A percentile compares a stretch with the other conserved stretches of the same genome.
These are phyloP conservation scores for Epichloe baconii DNA, from an alignment of 2,329 filamentous ascomycete genomes.

Conservation along the genomic window DNA sequence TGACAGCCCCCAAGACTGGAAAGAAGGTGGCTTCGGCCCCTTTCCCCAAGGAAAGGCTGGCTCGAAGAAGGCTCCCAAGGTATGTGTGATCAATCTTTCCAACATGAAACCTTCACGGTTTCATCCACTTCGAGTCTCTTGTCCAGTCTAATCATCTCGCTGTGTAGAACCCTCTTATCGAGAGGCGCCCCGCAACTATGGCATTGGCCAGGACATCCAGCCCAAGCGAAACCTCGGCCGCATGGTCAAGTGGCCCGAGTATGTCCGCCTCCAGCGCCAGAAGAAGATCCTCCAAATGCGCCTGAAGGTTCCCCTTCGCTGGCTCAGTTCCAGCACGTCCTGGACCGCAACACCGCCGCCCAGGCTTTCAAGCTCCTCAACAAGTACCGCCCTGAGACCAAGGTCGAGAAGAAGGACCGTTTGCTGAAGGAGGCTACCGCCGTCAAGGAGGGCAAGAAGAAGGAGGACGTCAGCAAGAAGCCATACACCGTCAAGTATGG, in stretches of 20 bases:
- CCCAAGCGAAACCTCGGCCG: slow-evolving; percentile 87
- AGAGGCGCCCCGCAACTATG: slow-evolving; percentile 96
- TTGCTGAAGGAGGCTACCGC: slow-evolving; percentile 96
- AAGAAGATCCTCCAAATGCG: slow-evolving; percentile 95
- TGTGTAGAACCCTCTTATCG: slow-evolving; percentile 88
- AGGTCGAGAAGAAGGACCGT: slow-evolving; percentile 99
- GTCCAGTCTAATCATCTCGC: not conserved
- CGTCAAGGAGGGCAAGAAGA: slow-evolving; percentile 98
- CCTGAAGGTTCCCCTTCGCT: slow-evolving; percentile 97
- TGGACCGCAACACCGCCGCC: slow-evolving; percentile 91
- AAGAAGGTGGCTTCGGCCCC: slow-evolving; percentile 98
- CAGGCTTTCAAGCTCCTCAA: slow-evolving; percentile 98
- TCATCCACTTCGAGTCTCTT: not conserved
- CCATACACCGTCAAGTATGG: slow-evolving; percentile 99
- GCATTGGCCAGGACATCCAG: slow-evolving; percentile 98
- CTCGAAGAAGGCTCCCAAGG: slow-evolving; percentile 93
- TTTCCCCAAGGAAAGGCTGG: slow-evolving; percentile 85
- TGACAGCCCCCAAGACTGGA: slow-evolving; percentile 97
- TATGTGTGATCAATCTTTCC: slow-evolving; percentile 35
- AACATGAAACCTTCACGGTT: not conserved
- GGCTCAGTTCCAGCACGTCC: slow-evolving; percentile 93
- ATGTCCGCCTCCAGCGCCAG: slow-evolving; percentile 92
- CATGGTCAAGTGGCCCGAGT: slow-evolving; percentile 99
- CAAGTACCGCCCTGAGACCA: slow-evolving; percentile 99
- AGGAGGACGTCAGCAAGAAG: slow-evolving; percentile 99